A percentile compares a stretch with the other conserved stretches of the same genome.
Conservation (phyloP, 495 filamentous ascomycete genomes). For the Filosporella fistucella region DNA sequence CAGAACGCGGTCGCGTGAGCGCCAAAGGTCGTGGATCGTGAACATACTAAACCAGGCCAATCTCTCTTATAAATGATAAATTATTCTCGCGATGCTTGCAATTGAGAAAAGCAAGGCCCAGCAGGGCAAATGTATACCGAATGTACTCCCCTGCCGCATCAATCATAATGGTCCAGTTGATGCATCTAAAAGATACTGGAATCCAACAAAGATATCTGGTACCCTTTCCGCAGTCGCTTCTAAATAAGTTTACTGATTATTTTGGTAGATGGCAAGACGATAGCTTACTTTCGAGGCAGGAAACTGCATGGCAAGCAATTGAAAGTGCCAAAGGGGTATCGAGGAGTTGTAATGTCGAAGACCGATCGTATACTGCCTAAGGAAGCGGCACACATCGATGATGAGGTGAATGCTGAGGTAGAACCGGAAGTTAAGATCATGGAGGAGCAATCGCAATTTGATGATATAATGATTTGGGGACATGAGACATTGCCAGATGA, state of each 20-base stretch:
- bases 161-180: constrained; percentile 72
- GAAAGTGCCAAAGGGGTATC: constrained; percentile 69
- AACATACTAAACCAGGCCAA: too few species aligned
- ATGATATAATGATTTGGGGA: constrained; percentile 76
- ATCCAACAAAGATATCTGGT: constrained; percentile 35
- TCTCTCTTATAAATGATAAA: too few species aligned
- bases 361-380: constrained; percentile 22
- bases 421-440: constrained; percentile 52
- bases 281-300: constrained; percentile 77
- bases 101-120: constrained; percentile 21
- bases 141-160: constrained; percentile 82
- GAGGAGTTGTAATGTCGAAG: constrained; percentile 46
- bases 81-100: constrained; percentile 14
- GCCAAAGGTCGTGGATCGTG: too few species aligned
- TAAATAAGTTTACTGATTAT: not conserved
- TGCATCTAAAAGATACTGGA: constrained; percentile 68
- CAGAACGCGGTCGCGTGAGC: too few species aligned
- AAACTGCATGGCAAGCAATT: constrained; percentile 68
- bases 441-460: constrained; percentile 62
- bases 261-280: constrained; percentile 37
- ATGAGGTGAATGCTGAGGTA: constrained; percentile 45
- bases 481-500: constrained; percentile 56
- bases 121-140: constrained; percentile 52
- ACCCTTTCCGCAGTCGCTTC: constrained; percentile 16
- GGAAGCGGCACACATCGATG: constrained; percentile 22